phyloP scores from a whole-genome alignment of 352 stramenopile species.

The Phytophthora macrochlamydospora region DNA sequence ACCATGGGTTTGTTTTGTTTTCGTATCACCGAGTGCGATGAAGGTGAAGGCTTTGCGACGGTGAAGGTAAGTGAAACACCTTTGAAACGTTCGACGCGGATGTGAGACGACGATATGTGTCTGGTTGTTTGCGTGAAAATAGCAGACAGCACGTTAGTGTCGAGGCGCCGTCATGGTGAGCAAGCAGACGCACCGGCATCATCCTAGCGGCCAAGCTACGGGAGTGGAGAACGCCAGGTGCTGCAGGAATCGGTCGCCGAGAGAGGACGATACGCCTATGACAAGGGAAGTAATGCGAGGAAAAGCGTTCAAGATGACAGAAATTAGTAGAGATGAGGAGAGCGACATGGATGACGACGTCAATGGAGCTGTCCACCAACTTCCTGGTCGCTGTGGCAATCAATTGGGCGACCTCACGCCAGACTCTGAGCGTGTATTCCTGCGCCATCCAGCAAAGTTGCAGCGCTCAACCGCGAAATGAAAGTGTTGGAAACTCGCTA shows the following conservation, averaged over 20 bases:
- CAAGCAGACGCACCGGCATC: slow-evolving; percentile 19
- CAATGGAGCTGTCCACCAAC: background rate
- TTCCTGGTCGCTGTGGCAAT: slow-evolving; percentile 16
- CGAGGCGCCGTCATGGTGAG: slow-evolving; percentile 29
- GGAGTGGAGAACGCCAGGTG: background rate
- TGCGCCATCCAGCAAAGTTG: slow-evolving; percentile 60
- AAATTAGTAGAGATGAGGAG: slow-evolving; percentile 1
- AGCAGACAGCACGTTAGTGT: slow-evolving; percentile 12
- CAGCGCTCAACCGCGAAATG: slow-evolving; percentile 67
- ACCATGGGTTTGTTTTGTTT: background rate
- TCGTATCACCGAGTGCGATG: background rate
- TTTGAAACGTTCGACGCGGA: slow-evolving; percentile 1
- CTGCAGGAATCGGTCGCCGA: background rate
- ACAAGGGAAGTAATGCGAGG: background rate
- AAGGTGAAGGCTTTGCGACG: slow-evolving; percentile 9
- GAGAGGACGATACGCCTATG: slow-evolving; percentile 1
- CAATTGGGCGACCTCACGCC: slow-evolving; percentile 21
- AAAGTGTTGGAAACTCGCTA: slow-evolving; percentile 78
- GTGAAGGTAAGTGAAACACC: slow-evolving; percentile 13
- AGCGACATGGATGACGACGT: slow-evolving; percentile 3
- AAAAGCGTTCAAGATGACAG: slow-evolving; percentile 6
- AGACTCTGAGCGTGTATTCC: slow-evolving; percentile 41
- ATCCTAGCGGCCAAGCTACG: slow-evolving; percentile 12
- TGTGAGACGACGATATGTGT: slow-evolving; percentile 19
- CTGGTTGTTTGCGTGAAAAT: slow-evolving; percentile 23